Evolutionary conservation across 2,329 filamentous ascomycete species (phyloP), one percentile per base, ranked within the genome.

Genomic region (Curvularia spicifera): DNA sequence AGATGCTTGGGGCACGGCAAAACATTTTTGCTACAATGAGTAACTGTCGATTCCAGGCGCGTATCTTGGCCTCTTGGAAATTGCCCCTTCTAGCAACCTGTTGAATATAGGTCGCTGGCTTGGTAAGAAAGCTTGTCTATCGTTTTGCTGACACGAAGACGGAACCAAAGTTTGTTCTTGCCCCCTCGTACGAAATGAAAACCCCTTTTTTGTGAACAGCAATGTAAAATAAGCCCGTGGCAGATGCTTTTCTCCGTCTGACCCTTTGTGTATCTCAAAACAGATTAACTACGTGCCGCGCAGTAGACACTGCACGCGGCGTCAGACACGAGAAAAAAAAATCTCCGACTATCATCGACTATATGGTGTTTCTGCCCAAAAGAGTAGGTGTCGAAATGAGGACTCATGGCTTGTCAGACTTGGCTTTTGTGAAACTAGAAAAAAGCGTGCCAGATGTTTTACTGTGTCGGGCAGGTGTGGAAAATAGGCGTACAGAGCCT

Each of bases 401-500:
- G 55, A 37, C 51, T 37, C 47, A 54, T 43, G 51, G 50, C 55
- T 57, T 57, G 55, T 57, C 55, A 49, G 29, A 28, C 44, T 53
- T 57, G 45, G 55, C 46, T 45, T 45, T 29, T 18, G 12, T 18
- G 22, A 51, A 24, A 22, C 22, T n/a, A 50, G 37, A 20, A 18
- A 18, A 18, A 22, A 26, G 18, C 18, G 20, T 18, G 22, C 15
- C n/a, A 43, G 12, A 39, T 35, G 18, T 12, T 46, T 56, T 57
- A 53, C 51, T 33, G 24, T 31, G 55, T 57, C 45, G 39, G 51
- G 55, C 40, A 57, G 51, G 56, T 58, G 56, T 58, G 18, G 56
- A 58, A 55, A 58, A 47, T 54, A 57, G 55, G 55, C 55, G 55
- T 49, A 31, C 20, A 54, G 55, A 57, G 55, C 51, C 55, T 57